These are phyloP conservation scores for Yarrowia sp. DNA, from an alignment of 805 yeast species.

Conservation along the genomic window DNA sequence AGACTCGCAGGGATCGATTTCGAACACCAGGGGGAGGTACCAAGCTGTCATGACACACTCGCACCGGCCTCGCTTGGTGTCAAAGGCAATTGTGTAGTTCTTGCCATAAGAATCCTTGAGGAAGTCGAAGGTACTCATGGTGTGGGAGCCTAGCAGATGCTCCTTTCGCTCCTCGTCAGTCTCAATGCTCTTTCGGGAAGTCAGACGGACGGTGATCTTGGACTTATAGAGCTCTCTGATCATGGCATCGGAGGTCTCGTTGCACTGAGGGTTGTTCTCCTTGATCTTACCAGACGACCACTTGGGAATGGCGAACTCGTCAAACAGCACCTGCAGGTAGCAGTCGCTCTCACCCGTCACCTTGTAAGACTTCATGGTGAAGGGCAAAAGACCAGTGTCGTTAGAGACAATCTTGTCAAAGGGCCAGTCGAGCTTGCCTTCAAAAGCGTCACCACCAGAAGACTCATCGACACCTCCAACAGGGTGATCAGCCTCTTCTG, in stretches of 20 bases:
- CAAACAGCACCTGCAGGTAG: conserved; percentile 72
- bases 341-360: conserved; percentile 50
- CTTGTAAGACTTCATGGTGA: conserved; percentile 58
- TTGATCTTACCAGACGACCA: conserved; percentile 53
- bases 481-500: conserved; percentile 27
- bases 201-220: conserved; percentile 55
- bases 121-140: conserved; percentile 63
- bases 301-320: conserved; percentile 65
- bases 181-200: conserved; percentile 46
- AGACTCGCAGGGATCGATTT: conserved; percentile 70
- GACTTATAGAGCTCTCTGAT: conserved; percentile 79
- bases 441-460: conserved; percentile 48
- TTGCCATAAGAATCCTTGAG: conserved; percentile 61
- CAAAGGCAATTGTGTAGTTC: conserved; percentile 55
- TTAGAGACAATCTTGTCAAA: conserved; percentile 51
- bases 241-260: conserved; percentile 67
- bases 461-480: conserved; percentile 35
- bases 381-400: conserved; percentile 73
- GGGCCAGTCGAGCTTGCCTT: conserved; percentile 36
- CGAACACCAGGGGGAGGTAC: conserved; percentile 69
- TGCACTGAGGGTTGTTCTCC: conserved; percentile 38
- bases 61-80: conserved; percentile 48
- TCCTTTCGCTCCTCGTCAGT: conserved; percentile 43
- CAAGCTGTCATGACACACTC: conserved; percentile 52
- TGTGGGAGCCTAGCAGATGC: conserved; percentile 52